Evolutionary conservation across 2,329 filamentous ascomycete species (phyloP), one percentile per base, ranked within the genome.

Genomic region (Coniella lustricola): DNA sequence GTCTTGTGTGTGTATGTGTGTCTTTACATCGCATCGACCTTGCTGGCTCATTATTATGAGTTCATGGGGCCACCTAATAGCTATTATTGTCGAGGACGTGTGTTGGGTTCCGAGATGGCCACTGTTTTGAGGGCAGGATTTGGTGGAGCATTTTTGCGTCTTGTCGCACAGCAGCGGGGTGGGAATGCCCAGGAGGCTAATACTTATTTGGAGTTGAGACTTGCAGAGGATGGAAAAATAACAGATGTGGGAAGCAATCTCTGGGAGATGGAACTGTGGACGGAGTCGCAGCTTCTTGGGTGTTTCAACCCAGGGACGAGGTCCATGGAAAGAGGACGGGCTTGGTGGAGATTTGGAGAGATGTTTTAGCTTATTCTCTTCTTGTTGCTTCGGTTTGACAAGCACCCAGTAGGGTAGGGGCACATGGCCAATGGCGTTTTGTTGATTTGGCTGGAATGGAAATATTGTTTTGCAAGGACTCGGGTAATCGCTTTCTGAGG

Each of bases 171-270:
- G 36, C 13, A 25, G 18, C 17, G 54, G 44, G 48, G 25, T 49
- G 55, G 36, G 54, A 56, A 57, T 52, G 58, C 59, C 60, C 60
- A 57, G 60, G 60, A 54, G 59, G 60, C 56, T 58, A 53, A 53
- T 53, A 48, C 38, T 31, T 49, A 51, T 46, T 46, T 33, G 17
- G 20, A 10, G 25, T 5, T 29, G 25, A 10, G 10, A 10, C 10
- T 5, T 10, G 25, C 25, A 36, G 55, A 59, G 62, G 60, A 33
- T 57, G 60, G 58, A 56, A 57, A 55, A 31, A 35, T 25, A 32
- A 38, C 36, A 45, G 36, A 40, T 36, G 34, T 29, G 16, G 10
- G 17, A 22, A 32, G 35, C 53, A 60, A 59, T 52, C 50, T 50
- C 50, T 52, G 47, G 39, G 44, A 52, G 43, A 52, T 51, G 46